Conservation (phyloP, 441 rosid genomes). For the Erodium moschatum region DNA sequence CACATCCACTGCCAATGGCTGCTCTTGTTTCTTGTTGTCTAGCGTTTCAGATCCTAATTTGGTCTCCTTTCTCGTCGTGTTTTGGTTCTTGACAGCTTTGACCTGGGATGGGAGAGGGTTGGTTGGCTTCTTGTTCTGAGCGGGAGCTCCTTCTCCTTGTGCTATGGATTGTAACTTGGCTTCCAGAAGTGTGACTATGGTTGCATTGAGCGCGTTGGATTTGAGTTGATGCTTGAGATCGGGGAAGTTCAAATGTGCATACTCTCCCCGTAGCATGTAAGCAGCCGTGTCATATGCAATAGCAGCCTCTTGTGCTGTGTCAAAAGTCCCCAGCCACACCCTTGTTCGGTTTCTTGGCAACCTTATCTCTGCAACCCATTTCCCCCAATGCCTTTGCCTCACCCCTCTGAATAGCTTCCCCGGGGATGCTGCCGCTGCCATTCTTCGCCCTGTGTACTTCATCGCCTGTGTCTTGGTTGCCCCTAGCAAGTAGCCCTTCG, state of each 20-base stretch:
- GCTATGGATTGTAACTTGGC: slow-evolving; percentile 61
- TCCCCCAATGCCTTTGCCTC: slow-evolving; percentile 84
- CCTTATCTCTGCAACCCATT: slow-evolving; percentile 88
- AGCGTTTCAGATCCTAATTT: slow-evolving; percentile 25
- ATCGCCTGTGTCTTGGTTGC: slow-evolving; percentile 54
- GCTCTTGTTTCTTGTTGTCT: slow-evolving; percentile 27
- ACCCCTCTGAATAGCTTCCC: slow-evolving; percentile 77
- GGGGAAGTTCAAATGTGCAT: slow-evolving; percentile 72
- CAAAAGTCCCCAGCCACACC: slow-evolving; percentile 80
- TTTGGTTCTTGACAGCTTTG: slow-evolving; percentile 18
- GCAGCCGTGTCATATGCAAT: slow-evolving; percentile 77
- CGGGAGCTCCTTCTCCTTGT: slow-evolving; percentile 28
- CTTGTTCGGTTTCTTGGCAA: slow-evolving; percentile 71
- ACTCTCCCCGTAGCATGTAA: slow-evolving; percentile 61
- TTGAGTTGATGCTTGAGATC: slow-evolving; percentile 47
- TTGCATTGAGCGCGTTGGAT: slow-evolving; percentile 45
- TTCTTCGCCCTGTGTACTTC: slow-evolving; percentile 42
- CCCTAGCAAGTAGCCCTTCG: slow-evolving; percentile 47
- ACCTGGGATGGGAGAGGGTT: slow-evolving; percentile 9
- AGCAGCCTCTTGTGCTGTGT: slow-evolving; percentile 79
- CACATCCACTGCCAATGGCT: slow-evolving; percentile 31
- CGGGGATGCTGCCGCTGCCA: slow-evolving; percentile 23
- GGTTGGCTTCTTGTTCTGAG: not conserved
- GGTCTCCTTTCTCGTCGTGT: slow-evolving; percentile 23
- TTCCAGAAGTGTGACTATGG: slow-evolving; percentile 67